Conservation (phyloP, 441 rosid species). For the Arabidopsis lyrata region DNA sequence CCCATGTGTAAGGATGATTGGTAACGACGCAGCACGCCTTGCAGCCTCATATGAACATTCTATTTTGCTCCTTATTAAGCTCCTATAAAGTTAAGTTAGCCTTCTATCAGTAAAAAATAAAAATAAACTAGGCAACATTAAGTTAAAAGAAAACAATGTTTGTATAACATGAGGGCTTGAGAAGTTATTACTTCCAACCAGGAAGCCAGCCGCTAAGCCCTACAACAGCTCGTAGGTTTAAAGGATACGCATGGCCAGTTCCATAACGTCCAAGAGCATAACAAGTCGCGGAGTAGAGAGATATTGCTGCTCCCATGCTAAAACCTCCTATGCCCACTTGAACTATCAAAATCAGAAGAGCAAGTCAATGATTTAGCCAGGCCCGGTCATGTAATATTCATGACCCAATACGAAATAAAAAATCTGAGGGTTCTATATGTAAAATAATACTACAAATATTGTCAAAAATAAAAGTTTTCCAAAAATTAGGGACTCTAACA, state of each 20-base stretch:
- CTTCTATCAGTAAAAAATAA: slow-evolving; percentile 11
- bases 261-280: slow-evolving; percentile 62
- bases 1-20: slow-evolving; percentile 66
- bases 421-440: no score
- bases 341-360: slow-evolving; percentile 47
- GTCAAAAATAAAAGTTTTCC: no score
- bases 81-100: slow-evolving; percentile 45
- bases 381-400: no score
- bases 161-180: background rate
- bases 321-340: slow-evolving; percentile 75
- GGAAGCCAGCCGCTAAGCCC: slow-evolving; percentile 87
- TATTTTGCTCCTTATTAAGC: slow-evolving; percentile 60
- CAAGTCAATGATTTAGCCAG: background rate
- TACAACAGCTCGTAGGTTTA: slow-evolving; percentile 66
- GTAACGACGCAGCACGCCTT: slow-evolving; percentile 71
- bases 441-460: no score
- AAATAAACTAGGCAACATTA: background rate
- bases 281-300: slow-evolving; percentile 71
- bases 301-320: slow-evolving; percentile 74
- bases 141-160: slow-evolving; percentile 6
- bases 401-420: no score
- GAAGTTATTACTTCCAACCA: slow-evolving; percentile 56
- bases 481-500: no score
- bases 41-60: slow-evolving; percentile 66
- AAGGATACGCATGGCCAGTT: slow-evolving; percentile 57